Conservation (phyloP, 2,329 filamentous ascomycete genomes). For the Ceratocystis alfenasii region DNA sequence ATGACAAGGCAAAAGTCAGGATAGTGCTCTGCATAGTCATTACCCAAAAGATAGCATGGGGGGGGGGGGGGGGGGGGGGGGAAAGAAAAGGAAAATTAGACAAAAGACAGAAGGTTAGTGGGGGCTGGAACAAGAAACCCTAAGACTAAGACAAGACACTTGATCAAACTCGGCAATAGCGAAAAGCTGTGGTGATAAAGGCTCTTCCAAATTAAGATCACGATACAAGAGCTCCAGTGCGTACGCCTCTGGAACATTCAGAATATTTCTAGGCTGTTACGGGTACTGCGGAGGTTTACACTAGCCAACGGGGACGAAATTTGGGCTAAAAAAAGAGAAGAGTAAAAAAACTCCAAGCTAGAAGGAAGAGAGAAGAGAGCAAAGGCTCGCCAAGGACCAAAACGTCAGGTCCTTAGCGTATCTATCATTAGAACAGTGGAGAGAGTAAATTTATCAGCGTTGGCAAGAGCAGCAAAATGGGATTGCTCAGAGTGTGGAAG, state of each 20-base stretch:
- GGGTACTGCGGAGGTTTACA: not conserved
- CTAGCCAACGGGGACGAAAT: not conserved
- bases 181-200: not conserved
- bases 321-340: constrained; percentile 4
- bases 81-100: not conserved
- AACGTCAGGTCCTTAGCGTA: constrained; percentile 5
- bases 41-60: not conserved
- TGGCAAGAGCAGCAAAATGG: no score
- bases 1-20: not conserved
- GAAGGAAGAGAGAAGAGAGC: not conserved
- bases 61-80: not conserved
- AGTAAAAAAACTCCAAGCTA: not conserved
- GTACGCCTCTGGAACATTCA: not conserved
- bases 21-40: no score
- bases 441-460: not conserved
- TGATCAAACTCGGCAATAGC: not conserved
- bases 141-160: not conserved
- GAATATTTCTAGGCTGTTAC: not conserved
- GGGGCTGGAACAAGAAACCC: not conserved
- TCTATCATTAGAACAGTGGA: constrained; percentile 8
- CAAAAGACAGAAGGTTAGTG: not conserved
- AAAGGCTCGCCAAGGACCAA: not conserved
- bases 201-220: constrained; percentile 4
- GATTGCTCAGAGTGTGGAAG: no score
- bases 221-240: not conserved